Base-by-base conservation (phyloP, 1,284 basidiomycete genomes). In the Ganoderma sinense region DNA sequence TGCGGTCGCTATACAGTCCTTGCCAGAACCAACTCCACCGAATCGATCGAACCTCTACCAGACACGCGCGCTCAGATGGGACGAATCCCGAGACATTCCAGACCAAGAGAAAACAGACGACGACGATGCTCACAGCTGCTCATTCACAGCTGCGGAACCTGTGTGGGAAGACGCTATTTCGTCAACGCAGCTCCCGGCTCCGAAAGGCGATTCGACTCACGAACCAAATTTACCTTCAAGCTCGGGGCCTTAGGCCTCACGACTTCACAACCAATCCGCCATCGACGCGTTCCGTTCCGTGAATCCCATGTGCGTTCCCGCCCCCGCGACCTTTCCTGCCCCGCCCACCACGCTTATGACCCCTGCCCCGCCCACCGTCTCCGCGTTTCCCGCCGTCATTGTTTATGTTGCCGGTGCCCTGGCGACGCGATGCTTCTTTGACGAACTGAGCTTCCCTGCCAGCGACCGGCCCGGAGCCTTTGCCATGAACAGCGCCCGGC, bases 251-350 rank as follows among this genome's bases (percentile, higher is more conserved):
- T n/a, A 79, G 20, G 31, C 1, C 69, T 77, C 68, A 80, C 20
- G 78, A 79, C 61, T 76, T 75, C 16, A 80, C 79, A 66, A 78
- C 77, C 69, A 80, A 71, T 40, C 79, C 78, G 23, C 79, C 79
- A 61, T 80, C 76, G 20, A 77, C 75, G 36, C 78, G 69, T 60
- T 79, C 78, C 8, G 77, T 71, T 13, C 77, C 75, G 55, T 78
- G 75, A 18, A 70, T 36, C 23, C 61, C 65, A 45, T 43, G 56
- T 3, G 64, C 43, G 7, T 48, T 36, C 1, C 63, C 68, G 31
- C 73, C 71, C 18, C 75, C 70, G 18, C 75, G 73, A 29, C 69
- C 74, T 59, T 71, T 76, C 29, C 71, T 69, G 7, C 75, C 73
- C 26, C 75, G 68, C 10, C 71, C 36, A 18, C 67, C 68, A 40